Evolutionary conservation across 139 green algal genomes (phyloP), one percentile per base, ranked within the genome.

Genomic region (Haematococcus lacustris): DNA sequence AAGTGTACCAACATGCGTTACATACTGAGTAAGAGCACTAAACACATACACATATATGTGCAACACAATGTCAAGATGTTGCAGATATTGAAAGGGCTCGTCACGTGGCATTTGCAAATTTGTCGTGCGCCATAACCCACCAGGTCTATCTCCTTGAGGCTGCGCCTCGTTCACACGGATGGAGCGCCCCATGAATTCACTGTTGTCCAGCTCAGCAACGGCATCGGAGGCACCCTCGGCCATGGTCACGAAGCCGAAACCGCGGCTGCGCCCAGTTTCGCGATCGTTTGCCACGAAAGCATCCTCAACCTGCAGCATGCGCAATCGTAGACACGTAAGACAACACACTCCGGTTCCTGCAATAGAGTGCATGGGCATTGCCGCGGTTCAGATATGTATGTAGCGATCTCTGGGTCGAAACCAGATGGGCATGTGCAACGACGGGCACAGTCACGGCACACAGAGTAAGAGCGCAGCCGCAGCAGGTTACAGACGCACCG

Each of bases 221-320:
- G 82, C 82, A n/a, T 41, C 70, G 33, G 68, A 50, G 6, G 73
- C 83, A 38, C 75, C 77, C 2, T 38, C 65, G 21, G 33, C 64
- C 73, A 92, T 85, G 38, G 86, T 92, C 60, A 93, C 88, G 81
- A 93, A 93, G 59, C 78, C n/a, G n/a, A n/a, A n/a, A n/a, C n/a
- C n/a, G n/a, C n/a, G n/a, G n/a, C n/a, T n/a, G n/a, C n/a, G n/a
- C 88, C n/a, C n/a, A n/a, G n/a, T n/a, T n/a, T n/a, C n/a, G n/a
- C n/a, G n/a, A n/a, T 93, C 88, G 34, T 64, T 81, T 33, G 78
- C 73, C 23, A 87, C 79, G 65, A 87, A 87, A 23, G 75, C 63
- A 72, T 84, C 75, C 61, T 73, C 37, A n/a, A 74, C 66, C 23
- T 69, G 63, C n/a, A n/a, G n/a, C n/a, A n/a, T n/a, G n/a, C n/a